A percentile compares a stretch with the other conserved stretches of the same genome.
Conservation (phyloP, 2,329 filamentous ascomycete genomes). For the Xylariales sp. region DNA sequence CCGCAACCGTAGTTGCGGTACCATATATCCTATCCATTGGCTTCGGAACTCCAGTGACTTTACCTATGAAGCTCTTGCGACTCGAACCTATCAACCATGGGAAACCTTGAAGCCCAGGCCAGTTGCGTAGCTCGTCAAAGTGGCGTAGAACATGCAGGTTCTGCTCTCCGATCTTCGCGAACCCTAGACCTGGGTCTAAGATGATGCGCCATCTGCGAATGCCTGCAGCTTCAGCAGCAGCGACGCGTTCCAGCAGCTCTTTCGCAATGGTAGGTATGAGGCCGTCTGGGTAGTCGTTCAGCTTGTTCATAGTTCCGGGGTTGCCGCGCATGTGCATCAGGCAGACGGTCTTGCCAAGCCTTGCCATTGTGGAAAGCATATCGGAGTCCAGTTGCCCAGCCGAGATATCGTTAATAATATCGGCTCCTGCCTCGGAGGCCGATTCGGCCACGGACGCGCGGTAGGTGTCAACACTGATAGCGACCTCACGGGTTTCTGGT, state of each 20-base stretch:
- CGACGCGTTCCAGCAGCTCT: constrained; percentile 67
- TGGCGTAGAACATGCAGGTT: constrained; percentile 75
- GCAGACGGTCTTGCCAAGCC: constrained; percentile 70
- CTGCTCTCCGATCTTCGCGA: constrained; percentile 78
- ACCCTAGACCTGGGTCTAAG: constrained; percentile 89
- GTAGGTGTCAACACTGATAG: constrained; percentile 90
- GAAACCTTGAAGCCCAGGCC: constrained; percentile 61
- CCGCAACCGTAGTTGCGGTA: constrained; percentile 82
- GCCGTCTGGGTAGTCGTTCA: constrained; percentile 65
- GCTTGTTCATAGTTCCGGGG: constrained; percentile 71
- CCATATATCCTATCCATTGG: constrained; percentile 73
- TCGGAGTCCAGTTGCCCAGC: constrained; percentile 71
- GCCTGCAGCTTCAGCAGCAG: constrained; percentile 72
- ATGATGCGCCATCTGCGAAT: constrained; percentile 91
- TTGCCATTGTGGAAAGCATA: constrained; percentile 79
- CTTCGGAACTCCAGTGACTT: constrained; percentile 69
- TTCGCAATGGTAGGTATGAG: constrained; percentile 59
- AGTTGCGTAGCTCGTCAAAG: constrained; percentile 58
- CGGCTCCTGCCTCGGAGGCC: constrained; percentile 72
- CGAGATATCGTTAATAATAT: constrained; percentile 94
- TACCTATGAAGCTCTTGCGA: constrained; percentile 84
- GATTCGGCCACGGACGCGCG: constrained; percentile 75
- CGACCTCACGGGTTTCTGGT: constrained; percentile 57
- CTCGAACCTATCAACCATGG: constrained; percentile 90
- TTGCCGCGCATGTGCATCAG: constrained; percentile 95